A percentile compares a stretch with the other conserved stretches of the same genome.
Conservation (phyloP, 192 early-diverging fungal genomes). For the Thamnidium elegans region DNA sequence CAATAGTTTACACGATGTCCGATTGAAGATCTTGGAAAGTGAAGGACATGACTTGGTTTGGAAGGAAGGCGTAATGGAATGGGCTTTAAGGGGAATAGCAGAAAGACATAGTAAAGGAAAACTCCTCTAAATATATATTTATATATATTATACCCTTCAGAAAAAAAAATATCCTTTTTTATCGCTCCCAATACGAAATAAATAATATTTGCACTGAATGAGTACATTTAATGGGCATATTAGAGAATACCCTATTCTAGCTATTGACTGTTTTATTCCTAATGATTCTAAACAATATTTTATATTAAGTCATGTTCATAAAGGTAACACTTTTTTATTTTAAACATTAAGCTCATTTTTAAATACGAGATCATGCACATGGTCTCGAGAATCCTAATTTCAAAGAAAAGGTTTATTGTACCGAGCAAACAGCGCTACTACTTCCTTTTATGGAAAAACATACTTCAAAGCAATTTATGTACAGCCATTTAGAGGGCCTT, state of each 20-base stretch:
- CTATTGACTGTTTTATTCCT: not conserved
- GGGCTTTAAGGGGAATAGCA: constrained; percentile 34
- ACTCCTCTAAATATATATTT: too few species aligned
- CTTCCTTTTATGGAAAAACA: not conserved
- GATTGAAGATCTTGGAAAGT: constrained; percentile 37
- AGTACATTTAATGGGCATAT: not conserved
- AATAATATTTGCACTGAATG: not conserved
- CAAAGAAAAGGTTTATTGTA: not conserved
- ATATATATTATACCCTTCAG: too few species aligned
- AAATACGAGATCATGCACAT: not conserved
- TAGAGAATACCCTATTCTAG: not conserved
- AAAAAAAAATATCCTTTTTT: too few species aligned
- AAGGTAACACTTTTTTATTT: not conserved
- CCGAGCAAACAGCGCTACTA: not conserved
- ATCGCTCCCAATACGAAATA: too few species aligned
- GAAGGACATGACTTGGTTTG: constrained; percentile 41
- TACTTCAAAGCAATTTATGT: not conserved
- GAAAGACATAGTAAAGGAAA: constrained; percentile 3
- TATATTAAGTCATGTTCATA: constrained; percentile 3
- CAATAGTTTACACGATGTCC: constrained; percentile 31
- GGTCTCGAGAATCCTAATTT: not conserved
- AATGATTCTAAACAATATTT: not conserved
- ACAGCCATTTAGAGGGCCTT: not conserved
- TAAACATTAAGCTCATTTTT: not conserved
- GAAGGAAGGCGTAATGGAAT: constrained; percentile 43